Conservation (phyloP, 2,329 filamentous ascomycete genomes). For the Chaetomiaceae sp. region DNA sequence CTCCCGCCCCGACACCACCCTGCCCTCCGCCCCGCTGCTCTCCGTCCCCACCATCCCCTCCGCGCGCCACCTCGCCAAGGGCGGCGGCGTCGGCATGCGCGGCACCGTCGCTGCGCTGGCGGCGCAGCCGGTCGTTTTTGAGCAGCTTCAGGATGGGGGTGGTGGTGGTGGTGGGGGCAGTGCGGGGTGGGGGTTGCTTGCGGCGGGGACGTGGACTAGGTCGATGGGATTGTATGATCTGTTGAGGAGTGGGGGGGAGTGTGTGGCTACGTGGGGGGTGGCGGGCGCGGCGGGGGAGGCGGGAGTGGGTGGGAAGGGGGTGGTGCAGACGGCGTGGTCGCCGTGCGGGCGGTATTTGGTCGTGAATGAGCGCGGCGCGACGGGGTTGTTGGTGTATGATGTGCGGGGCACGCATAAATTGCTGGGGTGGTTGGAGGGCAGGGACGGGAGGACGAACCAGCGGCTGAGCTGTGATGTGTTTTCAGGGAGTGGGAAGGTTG, state of each 20-base stretch:
- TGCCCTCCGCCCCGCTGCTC: conserved; percentile 41
- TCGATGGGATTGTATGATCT: conserved; percentile 59
- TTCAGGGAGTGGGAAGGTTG: conserved; percentile 29
- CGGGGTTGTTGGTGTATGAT: conserved; percentile 55
- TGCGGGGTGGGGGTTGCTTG: conserved; percentile 38
- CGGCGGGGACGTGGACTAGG: conserved; percentile 58
- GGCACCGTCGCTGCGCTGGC: conserved; percentile 53
- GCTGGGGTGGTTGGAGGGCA: conserved; percentile 48
- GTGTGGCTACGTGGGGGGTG: conserved; percentile 55
- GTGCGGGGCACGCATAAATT: conserved; percentile 52
- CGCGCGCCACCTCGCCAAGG: conserved; percentile 52
- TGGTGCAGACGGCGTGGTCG: conserved; percentile 56
- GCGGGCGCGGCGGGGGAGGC: conserved; percentile 45
- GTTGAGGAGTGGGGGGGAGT: conserved; percentile 45
- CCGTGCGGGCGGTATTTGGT: conserved; percentile 57
- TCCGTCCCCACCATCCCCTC: conserved; percentile 57
- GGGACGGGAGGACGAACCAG: conserved; percentile 48
- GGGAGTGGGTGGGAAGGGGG: conserved; percentile 53
- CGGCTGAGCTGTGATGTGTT: conserved; percentile 51
- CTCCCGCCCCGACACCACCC: conserved; percentile 43
- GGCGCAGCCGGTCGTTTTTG: conserved; percentile 32
- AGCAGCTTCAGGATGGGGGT: conserved; percentile 10
- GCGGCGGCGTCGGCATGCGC: conserved; percentile 58
- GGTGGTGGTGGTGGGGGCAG: neutral
- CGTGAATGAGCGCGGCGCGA: conserved; percentile 54